phyloP scores from a whole-genome alignment of 768 basidiomycete species.

The Clavulina sp. region DNA sequence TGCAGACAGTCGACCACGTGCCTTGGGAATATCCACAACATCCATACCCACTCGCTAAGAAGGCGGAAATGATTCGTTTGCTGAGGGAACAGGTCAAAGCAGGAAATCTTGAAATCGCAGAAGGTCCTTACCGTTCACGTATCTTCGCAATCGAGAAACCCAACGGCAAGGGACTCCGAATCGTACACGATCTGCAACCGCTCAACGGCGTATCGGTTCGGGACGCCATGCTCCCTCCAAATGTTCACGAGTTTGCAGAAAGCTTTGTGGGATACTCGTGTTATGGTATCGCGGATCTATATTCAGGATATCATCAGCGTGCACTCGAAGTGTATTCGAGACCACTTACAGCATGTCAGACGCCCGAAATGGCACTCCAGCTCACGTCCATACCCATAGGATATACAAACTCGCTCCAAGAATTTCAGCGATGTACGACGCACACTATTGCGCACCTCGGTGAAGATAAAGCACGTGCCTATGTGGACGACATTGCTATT shows the following conservation, averaged over 20 bases:
- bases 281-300: slow-evolving; percentile 13
- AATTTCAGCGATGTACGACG: slow-evolving; percentile 23
- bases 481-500: slow-evolving; percentile 25
- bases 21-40: slow-evolving; percentile 23
- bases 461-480: too few species aligned
- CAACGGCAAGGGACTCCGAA: slow-evolving; percentile 19
- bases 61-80: slow-evolving; percentile 19
- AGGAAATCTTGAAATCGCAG: slow-evolving; percentile 25
- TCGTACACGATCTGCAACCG: slow-evolving; percentile 24
- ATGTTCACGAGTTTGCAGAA: slow-evolving; percentile 20
- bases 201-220: slow-evolving; percentile 17
- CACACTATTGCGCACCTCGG: not conserved
- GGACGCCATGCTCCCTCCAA: slow-evolving; percentile 21
- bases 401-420: slow-evolving; percentile 24
- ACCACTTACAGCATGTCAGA: slow-evolving; percentile 28
- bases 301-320: slow-evolving; percentile 22
- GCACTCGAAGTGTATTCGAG: slow-evolving; percentile 17
- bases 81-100: slow-evolving; percentile 22
- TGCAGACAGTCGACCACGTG: slow-evolving; percentile 22
- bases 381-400: slow-evolving; percentile 26
- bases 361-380: slow-evolving; percentile 19
- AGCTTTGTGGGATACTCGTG: slow-evolving; percentile 21
- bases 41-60: slow-evolving; percentile 19
- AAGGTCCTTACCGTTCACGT: slow-evolving; percentile 22
- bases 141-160: slow-evolving; percentile 23